Base-by-base conservation (phyloP, 495 filamentous ascomycete species). In the Penicillium samsonianum region DNA sequence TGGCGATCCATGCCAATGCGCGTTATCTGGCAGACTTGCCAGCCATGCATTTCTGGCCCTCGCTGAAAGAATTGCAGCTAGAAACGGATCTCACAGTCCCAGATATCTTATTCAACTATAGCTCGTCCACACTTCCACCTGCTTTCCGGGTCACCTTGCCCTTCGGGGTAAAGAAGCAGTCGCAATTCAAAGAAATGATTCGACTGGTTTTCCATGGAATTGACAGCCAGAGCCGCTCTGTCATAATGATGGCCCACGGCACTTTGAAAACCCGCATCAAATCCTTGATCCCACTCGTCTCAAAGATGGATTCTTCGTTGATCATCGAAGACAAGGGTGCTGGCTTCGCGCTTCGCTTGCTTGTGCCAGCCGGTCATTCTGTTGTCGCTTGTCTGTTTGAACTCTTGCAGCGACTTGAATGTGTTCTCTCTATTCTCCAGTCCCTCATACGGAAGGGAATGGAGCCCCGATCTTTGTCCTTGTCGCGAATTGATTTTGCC, bases 1-100 rank as follows among this genome's bases (percentile, higher is more conserved):
- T 79, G 56, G 63, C 75, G 12, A 72, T 79, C 14, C 65, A 75
- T 60, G 67, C 73, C 55, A 79, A 78, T 59, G 75, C 74, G 42
- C 65, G 65, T 31, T 76, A 67, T 53, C 53, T 79, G 55, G 60
- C 65, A 49, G 73, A 70, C 16, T 55, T 78, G 43, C 67, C 68
- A 30, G 54, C 50, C 33, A 58, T 71, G n/a, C 53, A 61, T 19
- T 70, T 69, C 38, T 66, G 65, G 42, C 76, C 76, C 9, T 55
- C 74, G 30, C 37, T 75, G 61, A 64, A 71, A 31, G 58, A 72
- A 37, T 51, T 79, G 50, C 67, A 69, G 30, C 49, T 79, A 25
- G 68, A 59, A 23, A 23, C 69, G 14, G 63, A 64, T 46, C 49
- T 73, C 45, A 58, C 64, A 37, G 61, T 74, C 0, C 75, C 76